These are phyloP conservation scores for Chaetomiaceae sp. DNA, from an alignment of 2,329 filamentous ascomycete genomes.

Conservation along the genomic window DNA sequence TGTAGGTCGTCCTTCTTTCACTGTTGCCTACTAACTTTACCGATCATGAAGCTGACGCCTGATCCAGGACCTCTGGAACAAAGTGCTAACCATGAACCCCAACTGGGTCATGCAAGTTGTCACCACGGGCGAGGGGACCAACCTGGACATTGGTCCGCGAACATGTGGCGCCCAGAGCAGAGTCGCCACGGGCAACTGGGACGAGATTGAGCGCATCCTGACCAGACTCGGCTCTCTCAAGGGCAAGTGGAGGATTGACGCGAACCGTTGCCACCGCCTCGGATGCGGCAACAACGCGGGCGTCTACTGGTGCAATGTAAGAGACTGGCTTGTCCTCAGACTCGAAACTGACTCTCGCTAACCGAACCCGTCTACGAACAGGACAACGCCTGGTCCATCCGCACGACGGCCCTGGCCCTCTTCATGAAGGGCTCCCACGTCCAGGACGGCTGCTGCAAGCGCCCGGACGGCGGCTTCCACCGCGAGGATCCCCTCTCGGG, in stretches of 20 bases:
- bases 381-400: not conserved
- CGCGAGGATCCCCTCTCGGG: not conserved
- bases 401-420: not conserved
- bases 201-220: not conserved
- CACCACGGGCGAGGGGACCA: not conserved
- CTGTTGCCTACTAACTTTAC: not conserved
- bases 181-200: not conserved
- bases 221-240: not conserved
- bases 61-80: not conserved
- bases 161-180: not conserved
- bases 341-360: not conserved
- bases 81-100: not conserved
- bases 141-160: not conserved
- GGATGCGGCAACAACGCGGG: not conserved
- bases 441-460: not conserved
- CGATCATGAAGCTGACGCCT: not conserved
- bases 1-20: not conserved
- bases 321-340: not conserved
- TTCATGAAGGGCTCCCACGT: not conserved
- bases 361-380: not conserved
- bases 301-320: constrained; percentile 14
- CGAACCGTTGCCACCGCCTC: not conserved
- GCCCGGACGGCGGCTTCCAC: not conserved
- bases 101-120: not conserved
- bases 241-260: not conserved